A percentile compares a stretch with the other conserved stretches of the same genome.
These are phyloP conservation scores for Catenaria anguillulae DNA, from an alignment of 371 early-diverging fungal genomes.

Conservation along the genomic window DNA sequence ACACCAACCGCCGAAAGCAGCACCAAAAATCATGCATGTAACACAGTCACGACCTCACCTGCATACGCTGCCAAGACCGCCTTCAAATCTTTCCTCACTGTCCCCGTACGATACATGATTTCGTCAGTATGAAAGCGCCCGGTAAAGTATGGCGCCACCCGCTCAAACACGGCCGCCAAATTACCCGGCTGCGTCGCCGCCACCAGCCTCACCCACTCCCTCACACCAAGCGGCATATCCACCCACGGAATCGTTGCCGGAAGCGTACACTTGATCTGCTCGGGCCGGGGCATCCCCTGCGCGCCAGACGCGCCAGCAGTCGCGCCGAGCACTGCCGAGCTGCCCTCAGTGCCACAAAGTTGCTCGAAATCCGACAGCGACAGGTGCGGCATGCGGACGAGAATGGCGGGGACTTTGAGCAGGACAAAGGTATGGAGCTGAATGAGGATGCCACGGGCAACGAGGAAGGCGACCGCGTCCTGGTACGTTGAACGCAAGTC, in stretches of 20 bases:
- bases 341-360: not conserved
- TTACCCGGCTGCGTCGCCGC: not conserved
- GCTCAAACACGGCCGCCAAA: not conserved
- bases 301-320: not conserved
- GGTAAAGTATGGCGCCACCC: not conserved
- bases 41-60: not conserved
- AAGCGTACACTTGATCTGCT: not conserved
- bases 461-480: not conserved
- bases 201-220: not conserved
- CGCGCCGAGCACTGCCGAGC: not conserved
- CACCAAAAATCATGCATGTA: not conserved
- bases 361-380: not conserved
- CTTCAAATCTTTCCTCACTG: not conserved
- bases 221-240: not conserved
- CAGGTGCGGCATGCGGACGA: not conserved
- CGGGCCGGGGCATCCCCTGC: not conserved
- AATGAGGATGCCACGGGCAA: not conserved
- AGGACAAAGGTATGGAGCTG: not conserved
- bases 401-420: conserved; percentile 1
- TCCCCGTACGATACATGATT: not conserved
- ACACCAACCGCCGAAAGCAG: no score
- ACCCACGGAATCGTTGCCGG: not conserved
- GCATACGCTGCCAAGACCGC: not conserved
- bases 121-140: not conserved
- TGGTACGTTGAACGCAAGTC: not conserved